These are phyloP conservation scores for Austroboletus rostrupii DNA, from an alignment of 1,284 basidiomycete genomes.

Conservation along the genomic window DNA sequence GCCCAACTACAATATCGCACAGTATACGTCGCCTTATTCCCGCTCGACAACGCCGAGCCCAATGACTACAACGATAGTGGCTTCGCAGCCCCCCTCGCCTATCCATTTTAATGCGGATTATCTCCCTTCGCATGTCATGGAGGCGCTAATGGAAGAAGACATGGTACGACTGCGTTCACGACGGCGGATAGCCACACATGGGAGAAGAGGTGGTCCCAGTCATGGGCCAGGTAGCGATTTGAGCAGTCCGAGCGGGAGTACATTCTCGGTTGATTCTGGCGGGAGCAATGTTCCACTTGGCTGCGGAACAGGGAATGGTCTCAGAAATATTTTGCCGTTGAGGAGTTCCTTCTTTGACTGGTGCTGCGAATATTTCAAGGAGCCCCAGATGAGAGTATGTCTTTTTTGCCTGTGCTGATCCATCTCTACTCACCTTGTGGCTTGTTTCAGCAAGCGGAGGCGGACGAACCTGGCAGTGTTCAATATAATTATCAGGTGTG, in stretches of 20 bases:
- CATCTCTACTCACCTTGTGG: constrained; percentile 9
- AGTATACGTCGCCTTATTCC: constrained; percentile 73
- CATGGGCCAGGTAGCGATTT: constrained; percentile 27
- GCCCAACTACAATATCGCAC: constrained; percentile 70
- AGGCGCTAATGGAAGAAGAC: constrained; percentile 86
- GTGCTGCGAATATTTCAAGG: constrained; percentile 96
- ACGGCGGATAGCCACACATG: constrained; percentile 42
- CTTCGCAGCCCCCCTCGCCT: constrained; percentile 33
- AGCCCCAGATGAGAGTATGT: constrained; percentile 94
- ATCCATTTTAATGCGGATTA: constrained; percentile 42
- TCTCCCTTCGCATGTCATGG: constrained; percentile 73
- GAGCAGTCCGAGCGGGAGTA: constrained; percentile 68
- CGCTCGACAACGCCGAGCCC: constrained; percentile 41
- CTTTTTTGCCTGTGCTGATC: constrained; percentile 6
- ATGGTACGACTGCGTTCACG: constrained; percentile 81
- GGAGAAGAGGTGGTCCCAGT: constrained; percentile 31
- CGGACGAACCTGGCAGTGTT: constrained; percentile 91
- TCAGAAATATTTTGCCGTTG: constrained; percentile 77
- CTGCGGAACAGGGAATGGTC: constrained; percentile 66
- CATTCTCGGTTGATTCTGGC: constrained; percentile 67
- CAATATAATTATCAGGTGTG: constrained; percentile 96
- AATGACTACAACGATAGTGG: constrained; percentile 18
- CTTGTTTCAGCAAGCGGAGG: constrained; percentile 74
- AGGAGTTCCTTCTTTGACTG: constrained; percentile 94
- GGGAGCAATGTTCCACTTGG: constrained; percentile 62